Conservation (phyloP, 768 basidiomycete species). For the Amanita thiersii region DNA sequence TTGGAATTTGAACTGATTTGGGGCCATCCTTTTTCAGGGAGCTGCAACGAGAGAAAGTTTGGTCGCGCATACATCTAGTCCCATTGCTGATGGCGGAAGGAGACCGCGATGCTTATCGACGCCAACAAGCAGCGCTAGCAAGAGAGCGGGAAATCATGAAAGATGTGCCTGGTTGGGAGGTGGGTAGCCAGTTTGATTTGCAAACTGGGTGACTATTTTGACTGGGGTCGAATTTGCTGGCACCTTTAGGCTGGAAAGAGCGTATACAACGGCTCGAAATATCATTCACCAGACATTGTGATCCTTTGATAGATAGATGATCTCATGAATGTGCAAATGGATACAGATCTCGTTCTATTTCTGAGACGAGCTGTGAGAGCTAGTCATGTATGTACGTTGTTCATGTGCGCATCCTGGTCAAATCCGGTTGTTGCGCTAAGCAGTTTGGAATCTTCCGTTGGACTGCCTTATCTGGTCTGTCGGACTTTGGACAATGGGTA, state of each 20-base stretch:
- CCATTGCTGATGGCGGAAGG: conserved; percentile 89
- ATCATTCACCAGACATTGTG: conserved; percentile 39
- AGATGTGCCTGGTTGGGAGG: conserved; percentile 91
- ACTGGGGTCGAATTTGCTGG: conserved; percentile 5
- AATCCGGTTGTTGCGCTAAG: conserved; percentile 4
- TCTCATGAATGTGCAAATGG: too few relatives aligned
- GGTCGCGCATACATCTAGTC: conserved; percentile 93
- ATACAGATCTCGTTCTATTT: not conserved
- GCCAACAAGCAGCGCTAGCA: conserved; percentile 65
- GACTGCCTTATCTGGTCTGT: conserved; percentile 2
- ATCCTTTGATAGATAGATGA: conserved; percentile 24
- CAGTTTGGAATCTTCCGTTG: not conserved
- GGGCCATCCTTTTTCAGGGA: conserved; percentile 52
- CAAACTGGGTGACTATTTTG: conserved; percentile 10
- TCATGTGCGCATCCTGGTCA: conserved; percentile 2
- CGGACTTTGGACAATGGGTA: conserved; percentile 12
- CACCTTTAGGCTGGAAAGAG: conserved; percentile 68
- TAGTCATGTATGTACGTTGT: conserved; percentile 7
- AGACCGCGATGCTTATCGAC: conserved; percentile 83
- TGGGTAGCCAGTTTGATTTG: conserved; percentile 32
- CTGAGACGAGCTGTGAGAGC: not conserved
- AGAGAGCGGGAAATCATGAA: conserved; percentile 92
- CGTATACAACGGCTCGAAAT: conserved; percentile 75
- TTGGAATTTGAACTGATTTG: conserved; percentile 34
- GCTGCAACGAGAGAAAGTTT: conserved; percentile 84